These are phyloP conservation scores for Kodamaea sp. DNA, from an alignment of 1,139 yeast species.

Conservation along the genomic window DNA sequence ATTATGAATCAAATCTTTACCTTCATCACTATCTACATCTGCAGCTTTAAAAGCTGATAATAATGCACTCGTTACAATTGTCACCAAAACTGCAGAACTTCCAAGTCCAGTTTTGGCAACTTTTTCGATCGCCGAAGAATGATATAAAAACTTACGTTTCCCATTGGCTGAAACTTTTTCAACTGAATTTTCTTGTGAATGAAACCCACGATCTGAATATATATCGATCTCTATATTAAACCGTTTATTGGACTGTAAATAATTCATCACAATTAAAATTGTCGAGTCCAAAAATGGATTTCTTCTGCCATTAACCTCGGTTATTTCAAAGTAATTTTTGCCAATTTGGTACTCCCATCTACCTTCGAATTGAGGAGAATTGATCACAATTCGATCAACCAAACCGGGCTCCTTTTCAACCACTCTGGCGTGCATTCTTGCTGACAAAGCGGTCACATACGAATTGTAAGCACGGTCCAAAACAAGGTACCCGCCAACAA, in stretches of 20 bases:
- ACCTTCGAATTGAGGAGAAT: slow-evolving; percentile 84
- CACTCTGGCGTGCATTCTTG: slow-evolving; percentile 82
- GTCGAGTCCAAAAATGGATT: slow-evolving; percentile 82
- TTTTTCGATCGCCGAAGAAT: slow-evolving; percentile 53
- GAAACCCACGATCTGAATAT: slow-evolving; percentile 86
- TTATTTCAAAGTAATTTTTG: neutral
- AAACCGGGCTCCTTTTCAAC: slow-evolving; percentile 8
- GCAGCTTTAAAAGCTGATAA: slow-evolving; percentile 41
- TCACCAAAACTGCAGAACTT: slow-evolving; percentile 89
- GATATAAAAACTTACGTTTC: slow-evolving; percentile 53
- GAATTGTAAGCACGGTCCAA: slow-evolving; percentile 72
- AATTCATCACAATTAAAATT: slow-evolving; percentile 52
- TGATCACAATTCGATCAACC: slow-evolving; percentile 35
- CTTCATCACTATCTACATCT: slow-evolving; percentile 11
- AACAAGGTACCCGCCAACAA: slow-evolving; percentile 94
- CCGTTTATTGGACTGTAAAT: slow-evolving; percentile 32
- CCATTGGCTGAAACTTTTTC: slow-evolving; percentile 30
- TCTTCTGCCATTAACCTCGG: slow-evolving; percentile 25
- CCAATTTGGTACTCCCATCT: slow-evolving; percentile 56
- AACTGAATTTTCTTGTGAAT: slow-evolving; percentile 58
- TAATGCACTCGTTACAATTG: slow-evolving; percentile 73
- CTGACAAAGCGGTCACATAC: slow-evolving; percentile 82
- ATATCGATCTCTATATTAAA: slow-evolving; percentile 52
- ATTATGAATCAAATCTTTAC: slow-evolving; percentile 55
- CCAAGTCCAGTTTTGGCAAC: slow-evolving; percentile 96